Conservation (phyloP, 2,329 filamentous ascomycete genomes). For the Ascochyta clinopodiicola region DNA sequence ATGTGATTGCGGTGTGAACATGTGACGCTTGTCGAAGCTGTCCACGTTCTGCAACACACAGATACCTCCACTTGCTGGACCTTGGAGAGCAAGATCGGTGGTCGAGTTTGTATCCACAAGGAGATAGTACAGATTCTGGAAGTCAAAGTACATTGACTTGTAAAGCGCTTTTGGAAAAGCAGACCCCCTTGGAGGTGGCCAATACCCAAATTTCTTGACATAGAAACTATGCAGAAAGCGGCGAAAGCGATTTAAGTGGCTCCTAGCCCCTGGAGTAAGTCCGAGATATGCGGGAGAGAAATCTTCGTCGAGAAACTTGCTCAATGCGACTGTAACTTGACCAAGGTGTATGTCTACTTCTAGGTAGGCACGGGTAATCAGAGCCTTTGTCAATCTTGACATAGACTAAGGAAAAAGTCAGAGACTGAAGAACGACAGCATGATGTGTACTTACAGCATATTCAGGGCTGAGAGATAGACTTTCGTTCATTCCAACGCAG, state of each 20-base stretch:
- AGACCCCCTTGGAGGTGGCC: conserved; percentile 64
- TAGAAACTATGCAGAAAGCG: conserved; percentile 73
- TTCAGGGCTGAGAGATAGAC: conserved; percentile 63
- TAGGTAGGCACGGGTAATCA: conserved; percentile 67
- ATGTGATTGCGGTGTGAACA: conserved; percentile 66
- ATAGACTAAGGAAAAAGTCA: conserved; percentile 36
- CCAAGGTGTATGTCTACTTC: conserved; percentile 71
- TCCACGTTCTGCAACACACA: conserved; percentile 73
- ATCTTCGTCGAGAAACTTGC: conserved; percentile 74
- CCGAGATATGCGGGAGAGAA: conserved; percentile 71
- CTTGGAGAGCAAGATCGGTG: conserved; percentile 57
- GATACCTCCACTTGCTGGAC: conserved; percentile 68
- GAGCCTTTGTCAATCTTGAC: conserved; percentile 64
- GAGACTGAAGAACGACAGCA: background rate
- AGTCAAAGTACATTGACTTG: conserved; percentile 70
- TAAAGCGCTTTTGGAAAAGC: conserved; percentile 66
- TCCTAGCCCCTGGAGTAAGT: conserved; percentile 64
- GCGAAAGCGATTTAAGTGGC: conserved; percentile 76
- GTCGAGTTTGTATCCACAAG: conserved; percentile 69
- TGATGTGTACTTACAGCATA: conserved; percentile 60
- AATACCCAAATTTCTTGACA: conserved; percentile 71
- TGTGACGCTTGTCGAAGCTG: conserved; percentile 68
- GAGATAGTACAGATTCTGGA: conserved; percentile 73
- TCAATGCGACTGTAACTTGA: conserved; percentile 64
- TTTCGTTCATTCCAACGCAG: conserved; percentile 77